Evolutionary conservation across 208 protist species (phyloP), one percentile per base, ranked within the genome.

Genomic region (Plasmodiophora brassicae): DNA sequence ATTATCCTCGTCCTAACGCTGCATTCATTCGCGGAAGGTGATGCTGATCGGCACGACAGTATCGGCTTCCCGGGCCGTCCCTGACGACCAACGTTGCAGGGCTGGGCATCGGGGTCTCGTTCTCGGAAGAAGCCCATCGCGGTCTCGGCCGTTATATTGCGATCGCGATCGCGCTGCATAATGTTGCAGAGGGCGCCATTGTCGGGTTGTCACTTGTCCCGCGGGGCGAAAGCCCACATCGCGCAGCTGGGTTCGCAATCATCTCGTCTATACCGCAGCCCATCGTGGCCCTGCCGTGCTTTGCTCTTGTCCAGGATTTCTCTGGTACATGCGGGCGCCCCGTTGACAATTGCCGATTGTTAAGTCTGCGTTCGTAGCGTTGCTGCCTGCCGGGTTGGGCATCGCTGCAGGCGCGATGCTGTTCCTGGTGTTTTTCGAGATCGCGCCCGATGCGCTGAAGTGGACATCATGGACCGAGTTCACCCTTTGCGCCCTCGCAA

Each of bases 21-120:
- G n/a, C 65, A 78, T 78, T 78, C 65, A 38, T 5, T 78, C 41
- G 65, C 65, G 10, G 65, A 78, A 78, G 65, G 65, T 78, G 41
- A 44, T 78, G 14, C 20, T 78, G 65, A 44, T 14, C 5, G 14
- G n/a, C 65, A 78, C 20, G n/a, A 78, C n/a, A 38, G 5, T n/a
- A n/a, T n/a, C 32, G 5, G 20, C n/a, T 78, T n/a, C 32, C 41
- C 41, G 10, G 10, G 10, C 65, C 32, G 32, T 14, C 25, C 50
- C 20, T 57, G 14, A 57, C 50, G 14, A 28, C 25, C 25, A 57
- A 57, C 25, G 50, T 57, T 25, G 25, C 65, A 78, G 65, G 65
- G 10, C 32, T 78, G 65, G 65, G 65, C 10, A 78, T 78, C 41
- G 65, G 65, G n/a, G 65, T 78, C 5, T 78, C 65, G 32, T 78